A percentile compares a stretch with the other conserved stretches of the same genome.
These are phyloP conservation scores for Dujonia santamariae DNA, from an alignment of 1,139 yeast species.

Conservation along the genomic window DNA sequence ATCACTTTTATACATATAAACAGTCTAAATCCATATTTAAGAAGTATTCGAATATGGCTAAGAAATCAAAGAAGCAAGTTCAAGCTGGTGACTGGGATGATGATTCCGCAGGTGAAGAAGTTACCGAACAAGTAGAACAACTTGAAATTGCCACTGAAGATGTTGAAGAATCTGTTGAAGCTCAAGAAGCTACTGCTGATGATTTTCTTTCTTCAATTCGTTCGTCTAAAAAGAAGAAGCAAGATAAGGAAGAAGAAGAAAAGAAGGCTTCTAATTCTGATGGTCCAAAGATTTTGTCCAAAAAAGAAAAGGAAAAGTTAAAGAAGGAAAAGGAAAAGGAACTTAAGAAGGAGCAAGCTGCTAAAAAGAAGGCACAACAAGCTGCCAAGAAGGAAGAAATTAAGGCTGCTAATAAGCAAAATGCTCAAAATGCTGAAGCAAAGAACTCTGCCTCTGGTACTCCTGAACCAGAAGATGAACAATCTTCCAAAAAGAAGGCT, in stretches of 20 bases:
- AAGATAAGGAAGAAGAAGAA: slow-evolving; percentile 52
- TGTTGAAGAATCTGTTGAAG: slow-evolving; percentile 19
- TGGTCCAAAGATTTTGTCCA: slow-evolving; percentile 78
- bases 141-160: slow-evolving; percentile 31
- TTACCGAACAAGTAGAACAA: slow-evolving; percentile 49
- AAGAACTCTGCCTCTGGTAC: slow-evolving; percentile 34
- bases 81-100: slow-evolving; percentile 42
- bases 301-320: slow-evolving; percentile 96
- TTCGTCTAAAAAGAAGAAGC: slow-evolving; percentile 75
- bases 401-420: slow-evolving; percentile 58
- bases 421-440: slow-evolving; percentile 48
- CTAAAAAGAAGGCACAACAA: slow-evolving; percentile 68
- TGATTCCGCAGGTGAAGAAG: slow-evolving; percentile 68
- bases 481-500: slow-evolving; percentile 25
- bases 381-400: slow-evolving; percentile 65
- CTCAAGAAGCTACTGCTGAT: slow-evolving; percentile 39
- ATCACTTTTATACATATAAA: not conserved
- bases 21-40: not conserved
- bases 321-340: slow-evolving; percentile 97
- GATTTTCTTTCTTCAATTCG: slow-evolving; percentile 84
- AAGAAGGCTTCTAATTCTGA: slow-evolving; percentile 42
- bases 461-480: slow-evolving; percentile 28
- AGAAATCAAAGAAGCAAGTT: slow-evolving; percentile 51
- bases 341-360: slow-evolving; percentile 87
- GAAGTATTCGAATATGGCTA: slow-evolving; percentile 29